Conservation (phyloP, 1,284 basidiomycete species). For the Coniferiporia sulphurascens region DNA sequence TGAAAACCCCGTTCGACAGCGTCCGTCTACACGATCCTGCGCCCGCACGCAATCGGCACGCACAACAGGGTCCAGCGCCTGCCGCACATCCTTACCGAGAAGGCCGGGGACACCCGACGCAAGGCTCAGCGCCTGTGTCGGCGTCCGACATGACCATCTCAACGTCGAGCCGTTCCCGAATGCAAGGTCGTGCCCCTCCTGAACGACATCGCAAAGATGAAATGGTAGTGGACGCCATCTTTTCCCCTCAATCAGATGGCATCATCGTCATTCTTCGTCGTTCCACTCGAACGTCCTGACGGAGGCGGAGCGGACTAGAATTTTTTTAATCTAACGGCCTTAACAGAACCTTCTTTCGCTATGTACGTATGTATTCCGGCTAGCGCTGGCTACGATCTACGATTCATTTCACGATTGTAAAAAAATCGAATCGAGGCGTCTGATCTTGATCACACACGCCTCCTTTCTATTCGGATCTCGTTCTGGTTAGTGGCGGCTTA, state of each 20-base stretch:
- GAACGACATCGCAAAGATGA: conserved; percentile 24
- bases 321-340: background rate
- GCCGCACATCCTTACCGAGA: conserved; percentile 6
- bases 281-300: background rate
- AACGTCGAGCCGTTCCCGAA: conserved; percentile 14
- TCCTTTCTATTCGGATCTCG: no score
- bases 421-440: no score
- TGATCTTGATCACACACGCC: no score
- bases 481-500: no score
- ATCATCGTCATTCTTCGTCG: conserved; percentile 66
- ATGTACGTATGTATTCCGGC: no score
- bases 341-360: background rate
- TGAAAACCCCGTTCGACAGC: conserved; percentile 16
- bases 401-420: no score
- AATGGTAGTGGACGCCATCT: conserved; percentile 66
- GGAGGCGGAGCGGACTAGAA: background rate
- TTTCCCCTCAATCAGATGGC: conserved; percentile 76
- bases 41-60: conserved; percentile 7
- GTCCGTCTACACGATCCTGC: conserved; percentile 19
- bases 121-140: background rate
- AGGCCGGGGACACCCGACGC: conserved; percentile 1
- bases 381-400: no score
- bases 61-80: background rate
- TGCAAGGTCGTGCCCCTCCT: conserved; percentile 1
- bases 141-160: background rate